Conservation (phyloP, 2,329 filamentous ascomycete species). For the Diaporthe sp. region DNA sequence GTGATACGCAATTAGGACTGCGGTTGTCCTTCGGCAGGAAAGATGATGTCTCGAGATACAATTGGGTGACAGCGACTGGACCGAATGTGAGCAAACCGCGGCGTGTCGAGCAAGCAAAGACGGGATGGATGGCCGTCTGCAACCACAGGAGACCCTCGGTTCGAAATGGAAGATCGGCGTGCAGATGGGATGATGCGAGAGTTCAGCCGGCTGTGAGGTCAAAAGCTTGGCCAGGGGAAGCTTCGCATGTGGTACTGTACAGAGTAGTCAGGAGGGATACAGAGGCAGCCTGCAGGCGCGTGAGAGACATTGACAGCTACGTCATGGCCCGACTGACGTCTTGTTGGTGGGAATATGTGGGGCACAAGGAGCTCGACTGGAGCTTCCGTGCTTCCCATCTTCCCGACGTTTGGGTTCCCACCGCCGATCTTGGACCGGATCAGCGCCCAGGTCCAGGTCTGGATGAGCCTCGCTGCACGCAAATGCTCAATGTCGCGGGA, state of each 20-base stretch:
- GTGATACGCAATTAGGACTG: neutral
- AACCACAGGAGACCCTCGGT: neutral
- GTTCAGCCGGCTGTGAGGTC: neutral
- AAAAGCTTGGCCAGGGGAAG: neutral
- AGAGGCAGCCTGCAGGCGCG: constrained; percentile 1
- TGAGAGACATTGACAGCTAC: constrained; percentile 3
- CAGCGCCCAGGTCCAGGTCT: neutral
- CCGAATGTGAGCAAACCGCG: neutral
- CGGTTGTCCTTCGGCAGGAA: neutral
- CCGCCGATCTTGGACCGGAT: constrained; percentile 9
- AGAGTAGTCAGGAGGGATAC: no score
- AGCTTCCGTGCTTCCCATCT: neutral
- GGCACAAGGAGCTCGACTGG: constrained; percentile 7
- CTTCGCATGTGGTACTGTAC: neutral
- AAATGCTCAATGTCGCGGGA: neutral
- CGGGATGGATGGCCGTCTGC: neutral
- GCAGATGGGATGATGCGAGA: neutral
- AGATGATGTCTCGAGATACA: neutral
- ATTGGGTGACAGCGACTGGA: neutral
- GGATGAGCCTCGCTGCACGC: neutral
- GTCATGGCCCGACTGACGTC: constrained; percentile 20
- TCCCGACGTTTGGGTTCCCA: neutral
- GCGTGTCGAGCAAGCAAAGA: neutral
- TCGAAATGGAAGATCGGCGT: neutral
- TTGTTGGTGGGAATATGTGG: constrained; percentile 13